Percentiles rank a stretch among this genome's conserved stretches.
Conservation (phyloP, 805 yeast genomes). For the Pichia insulana region DNA sequence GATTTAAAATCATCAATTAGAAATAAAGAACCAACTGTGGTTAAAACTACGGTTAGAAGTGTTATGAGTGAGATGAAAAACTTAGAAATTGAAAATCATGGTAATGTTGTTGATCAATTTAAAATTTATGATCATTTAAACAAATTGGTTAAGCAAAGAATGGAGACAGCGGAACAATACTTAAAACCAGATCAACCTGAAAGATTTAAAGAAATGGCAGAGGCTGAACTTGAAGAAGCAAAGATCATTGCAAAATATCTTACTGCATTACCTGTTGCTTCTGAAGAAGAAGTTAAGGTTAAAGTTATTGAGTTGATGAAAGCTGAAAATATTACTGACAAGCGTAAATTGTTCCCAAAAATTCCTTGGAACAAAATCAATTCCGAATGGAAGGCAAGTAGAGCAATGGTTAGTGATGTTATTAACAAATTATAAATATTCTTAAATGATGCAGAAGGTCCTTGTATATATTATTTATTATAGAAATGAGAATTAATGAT, state of each 20-base stretch:
- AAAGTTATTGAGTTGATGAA: slow-evolving; percentile 23
- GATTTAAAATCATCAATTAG: slow-evolving; percentile 29
- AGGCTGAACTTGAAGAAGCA: slow-evolving; percentile 32
- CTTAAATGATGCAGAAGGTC: background rate
- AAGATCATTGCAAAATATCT: slow-evolving; percentile 29
- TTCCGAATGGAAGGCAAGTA: slow-evolving; percentile 31
- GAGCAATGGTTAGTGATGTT: slow-evolving; percentile 21
- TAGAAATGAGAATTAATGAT: too few relatives aligned
- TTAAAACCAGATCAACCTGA: slow-evolving; percentile 33
- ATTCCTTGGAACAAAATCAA: slow-evolving; percentile 30
- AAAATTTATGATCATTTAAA: slow-evolving; percentile 25
- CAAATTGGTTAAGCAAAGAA: slow-evolving; percentile 35
- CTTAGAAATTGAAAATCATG: slow-evolving; percentile 27
- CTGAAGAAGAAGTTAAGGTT: slow-evolving; percentile 26
- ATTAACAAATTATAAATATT: slow-evolving; percentile 20
- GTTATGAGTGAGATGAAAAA: slow-evolving; percentile 34
- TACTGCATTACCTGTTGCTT: slow-evolving; percentile 29
- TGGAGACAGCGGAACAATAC: slow-evolving; percentile 31
- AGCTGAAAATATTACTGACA: slow-evolving; percentile 18
- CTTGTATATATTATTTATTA: too few relatives aligned
- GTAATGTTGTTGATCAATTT: slow-evolving; percentile 24
- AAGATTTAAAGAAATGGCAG: slow-evolving; percentile 30
- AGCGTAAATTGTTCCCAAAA: slow-evolving; percentile 22
- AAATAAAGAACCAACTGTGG: slow-evolving; percentile 26
- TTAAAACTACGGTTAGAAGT: slow-evolving; percentile 33